Conservation (phyloP, 108 stramenopile genomes). For the Nannochloropsis gaditana region DNA sequence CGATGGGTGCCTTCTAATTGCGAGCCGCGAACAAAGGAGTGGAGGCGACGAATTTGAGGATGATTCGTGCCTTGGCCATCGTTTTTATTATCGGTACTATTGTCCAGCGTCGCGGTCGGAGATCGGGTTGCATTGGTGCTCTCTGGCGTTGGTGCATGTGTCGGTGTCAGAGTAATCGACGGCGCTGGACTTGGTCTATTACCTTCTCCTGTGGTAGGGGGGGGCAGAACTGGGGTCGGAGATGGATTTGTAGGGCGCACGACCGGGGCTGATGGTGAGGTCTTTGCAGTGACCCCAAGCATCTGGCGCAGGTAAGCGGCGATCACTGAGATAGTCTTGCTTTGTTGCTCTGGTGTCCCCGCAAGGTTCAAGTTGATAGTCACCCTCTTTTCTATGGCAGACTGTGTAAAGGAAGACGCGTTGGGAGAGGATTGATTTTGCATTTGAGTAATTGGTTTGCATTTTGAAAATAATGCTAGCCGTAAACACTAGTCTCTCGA, state of each 20-base stretch:
- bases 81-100: background rate
- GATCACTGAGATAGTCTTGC: background rate
- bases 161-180: background rate
- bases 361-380: constrained; percentile 2
- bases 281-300: background rate
- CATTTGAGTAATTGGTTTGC: too few species aligned
- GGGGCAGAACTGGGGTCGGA: background rate
- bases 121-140: background rate
- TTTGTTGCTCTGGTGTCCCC: constrained; percentile 1
- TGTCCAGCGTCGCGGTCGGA: background rate
- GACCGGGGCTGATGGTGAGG: background rate
- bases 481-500: too few species aligned
- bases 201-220: background rate
- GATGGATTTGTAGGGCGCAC: background rate
- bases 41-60: background rate
- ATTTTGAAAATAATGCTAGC: too few species aligned
- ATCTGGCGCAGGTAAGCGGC: background rate
- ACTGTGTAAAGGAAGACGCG: too few species aligned
- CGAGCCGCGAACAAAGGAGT: background rate
- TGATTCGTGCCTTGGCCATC: background rate
- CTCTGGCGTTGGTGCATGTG: background rate
- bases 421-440: too few species aligned
- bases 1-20: background rate
- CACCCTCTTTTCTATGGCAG: background rate
- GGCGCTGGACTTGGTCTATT: background rate